A percentile compares a stretch with the other conserved stretches of the same genome.
These are phyloP conservation scores for Colletotrichum gigasporum DNA, from an alignment of 2,329 filamentous ascomycete species.

Conservation along the genomic window DNA sequence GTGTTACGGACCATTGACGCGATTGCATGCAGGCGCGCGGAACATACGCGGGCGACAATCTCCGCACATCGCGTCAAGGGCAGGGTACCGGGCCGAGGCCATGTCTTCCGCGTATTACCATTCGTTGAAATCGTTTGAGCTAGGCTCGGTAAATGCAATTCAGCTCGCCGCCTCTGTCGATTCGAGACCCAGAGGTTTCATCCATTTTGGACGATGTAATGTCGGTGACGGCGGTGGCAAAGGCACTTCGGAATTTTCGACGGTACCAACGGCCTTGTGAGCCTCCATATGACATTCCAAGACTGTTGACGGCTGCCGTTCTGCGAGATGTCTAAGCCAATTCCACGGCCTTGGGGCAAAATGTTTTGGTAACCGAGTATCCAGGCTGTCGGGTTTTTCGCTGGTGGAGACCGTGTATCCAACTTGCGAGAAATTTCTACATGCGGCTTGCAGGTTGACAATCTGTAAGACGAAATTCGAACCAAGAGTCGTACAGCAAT, in stretches of 20 bases:
- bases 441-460: too few species aligned
- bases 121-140: not conserved
- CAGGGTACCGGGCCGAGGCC: not conserved
- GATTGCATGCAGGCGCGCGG: slow-evolving; percentile 16
- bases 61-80: slow-evolving; percentile 2
- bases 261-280: too few species aligned
- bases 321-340: slow-evolving; percentile 17
- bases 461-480: too few species aligned
- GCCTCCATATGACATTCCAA: not conserved
- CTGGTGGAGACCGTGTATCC: not conserved
- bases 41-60: slow-evolving; percentile 17
- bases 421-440: too few species aligned
- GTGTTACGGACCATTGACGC: slow-evolving; percentile 1
- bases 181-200: slow-evolving; percentile 11
- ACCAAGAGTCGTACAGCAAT: too few species aligned
- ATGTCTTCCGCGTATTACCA: not conserved
- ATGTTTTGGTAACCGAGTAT: not conserved
- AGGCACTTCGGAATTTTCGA: not conserved
- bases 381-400: slow-evolving; percentile 5
- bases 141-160: not conserved
- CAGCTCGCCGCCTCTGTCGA: slow-evolving; percentile 10
- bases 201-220: slow-evolving; percentile 16
- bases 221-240: slow-evolving; percentile 7
- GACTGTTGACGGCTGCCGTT: not conserved
- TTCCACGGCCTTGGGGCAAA: slow-evolving; percentile 3